A percentile compares a stretch with the other conserved stretches of the same genome.
Conservation (phyloP, 1,284 basidiomycete species). For the Acaromyces ingoldii region DNA sequence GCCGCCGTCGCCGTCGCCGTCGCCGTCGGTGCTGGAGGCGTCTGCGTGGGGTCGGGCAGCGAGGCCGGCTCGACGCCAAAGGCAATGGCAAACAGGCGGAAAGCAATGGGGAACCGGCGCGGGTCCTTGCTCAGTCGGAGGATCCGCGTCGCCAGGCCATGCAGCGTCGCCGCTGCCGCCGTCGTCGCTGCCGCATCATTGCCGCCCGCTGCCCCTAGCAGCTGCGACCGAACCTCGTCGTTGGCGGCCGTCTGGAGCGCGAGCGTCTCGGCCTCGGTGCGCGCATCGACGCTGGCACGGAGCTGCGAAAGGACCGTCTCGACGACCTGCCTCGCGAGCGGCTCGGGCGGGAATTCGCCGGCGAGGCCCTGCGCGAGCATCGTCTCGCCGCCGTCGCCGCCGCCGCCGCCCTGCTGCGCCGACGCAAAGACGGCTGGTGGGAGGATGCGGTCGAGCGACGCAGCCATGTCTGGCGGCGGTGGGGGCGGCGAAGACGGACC, state of each 20-base stretch:
- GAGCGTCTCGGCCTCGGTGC: not conserved
- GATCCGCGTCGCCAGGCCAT: conserved; percentile 1
- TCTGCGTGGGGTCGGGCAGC: conserved; percentile 4
- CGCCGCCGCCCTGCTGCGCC: too few species aligned
- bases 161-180: conserved; percentile 2
- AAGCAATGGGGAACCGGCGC: conserved; percentile 11
- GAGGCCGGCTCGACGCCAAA: conserved; percentile 7
- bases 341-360: not conserved
- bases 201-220: too few species aligned
- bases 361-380: not conserved
- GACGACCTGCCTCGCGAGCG: not conserved
- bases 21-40: too few species aligned
- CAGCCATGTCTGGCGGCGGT: conserved; percentile 5
- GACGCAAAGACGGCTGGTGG: not conserved
- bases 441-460: conserved; percentile 1
- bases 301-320: not conserved
- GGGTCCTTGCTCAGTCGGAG: conserved; percentile 5
- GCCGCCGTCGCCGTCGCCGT: too few species aligned
- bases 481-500: too few species aligned
- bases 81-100: conserved; percentile 13
- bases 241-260: not conserved
- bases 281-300: not conserved
- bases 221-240: not conserved
- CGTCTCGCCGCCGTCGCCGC: too few species aligned
- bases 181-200: not conserved